Percentiles rank a stretch among this genome's conserved stretches.
Conservation (phyloP, 208 protist genomes). For the Crithidia sp. region DNA sequence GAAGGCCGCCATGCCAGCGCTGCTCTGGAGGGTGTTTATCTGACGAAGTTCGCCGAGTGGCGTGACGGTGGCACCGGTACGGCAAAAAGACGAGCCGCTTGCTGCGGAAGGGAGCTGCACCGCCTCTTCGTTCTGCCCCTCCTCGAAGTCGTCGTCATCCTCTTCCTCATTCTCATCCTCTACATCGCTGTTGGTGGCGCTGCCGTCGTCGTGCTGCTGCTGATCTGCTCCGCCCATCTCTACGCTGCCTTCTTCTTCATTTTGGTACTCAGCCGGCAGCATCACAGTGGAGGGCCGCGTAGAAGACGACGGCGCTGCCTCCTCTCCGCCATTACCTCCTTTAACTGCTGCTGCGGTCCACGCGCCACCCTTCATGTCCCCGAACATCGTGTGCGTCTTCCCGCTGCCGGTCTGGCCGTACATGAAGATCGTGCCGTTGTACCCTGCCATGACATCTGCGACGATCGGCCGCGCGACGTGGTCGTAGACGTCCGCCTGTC, state of each 20-base stretch:
- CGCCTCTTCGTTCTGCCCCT: not conserved
- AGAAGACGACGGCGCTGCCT: not conserved
- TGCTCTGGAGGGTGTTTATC: conserved; percentile 24
- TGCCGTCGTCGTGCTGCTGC: not conserved
- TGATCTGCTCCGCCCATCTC: not conserved
- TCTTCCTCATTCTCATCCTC: not conserved
- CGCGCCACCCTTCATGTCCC: conserved; percentile 42
- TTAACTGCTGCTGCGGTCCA: not conserved
- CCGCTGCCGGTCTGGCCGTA: conserved; percentile 93
- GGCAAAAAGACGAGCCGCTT: conserved; percentile 17
- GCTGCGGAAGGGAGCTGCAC: not conserved
- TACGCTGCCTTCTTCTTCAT: not conserved
- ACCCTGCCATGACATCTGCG: conserved; percentile 87
- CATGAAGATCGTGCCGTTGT: conserved; percentile 90
- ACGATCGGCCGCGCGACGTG: conserved; percentile 88
- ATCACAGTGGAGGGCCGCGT: not conserved
- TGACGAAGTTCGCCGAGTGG: conserved; percentile 30
- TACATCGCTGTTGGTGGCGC: not conserved
- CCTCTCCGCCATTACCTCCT: not conserved
- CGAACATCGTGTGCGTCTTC: conserved; percentile 93
- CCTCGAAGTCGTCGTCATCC: not conserved
- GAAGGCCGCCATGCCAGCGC: not conserved
- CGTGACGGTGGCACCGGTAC: conserved; percentile 21
- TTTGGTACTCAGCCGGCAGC: not conserved
- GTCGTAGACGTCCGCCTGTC: conserved; percentile 83